Evolutionary conservation across 805 yeast genomes (phyloP).

Genomic region (Schwanniomyces pseudopolymorphus): DNA sequence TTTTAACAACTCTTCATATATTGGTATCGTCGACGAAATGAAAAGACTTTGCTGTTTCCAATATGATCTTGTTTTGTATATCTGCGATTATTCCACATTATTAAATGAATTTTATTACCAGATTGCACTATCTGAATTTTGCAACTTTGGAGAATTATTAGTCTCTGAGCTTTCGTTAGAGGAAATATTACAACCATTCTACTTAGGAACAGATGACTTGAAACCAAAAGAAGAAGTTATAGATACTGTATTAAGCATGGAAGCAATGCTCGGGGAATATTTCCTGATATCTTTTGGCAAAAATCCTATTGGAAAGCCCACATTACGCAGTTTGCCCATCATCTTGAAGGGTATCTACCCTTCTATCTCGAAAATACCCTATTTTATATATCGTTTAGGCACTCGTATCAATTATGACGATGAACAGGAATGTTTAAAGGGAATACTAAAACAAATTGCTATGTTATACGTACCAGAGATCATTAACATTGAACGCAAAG

Average conservation of each 20-base stretch:
- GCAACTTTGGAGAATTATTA: slow-evolving; percentile 65
- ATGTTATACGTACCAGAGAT: slow-evolving; percentile 68
- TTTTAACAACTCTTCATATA: slow-evolving; percentile 67
- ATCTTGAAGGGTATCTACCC: slow-evolving; percentile 66
- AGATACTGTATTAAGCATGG: slow-evolving; percentile 43
- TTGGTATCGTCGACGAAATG: slow-evolving; percentile 77
- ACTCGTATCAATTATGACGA: slow-evolving; percentile 59
- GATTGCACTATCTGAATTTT: slow-evolving; percentile 70
- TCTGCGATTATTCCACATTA: slow-evolving; percentile 78
- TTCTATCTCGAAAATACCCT: slow-evolving; percentile 58
- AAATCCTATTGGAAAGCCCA: slow-evolving; percentile 26
- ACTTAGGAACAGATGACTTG: slow-evolving; percentile 13
- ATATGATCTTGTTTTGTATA: slow-evolving; percentile 69
- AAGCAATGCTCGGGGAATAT: slow-evolving; percentile 80
- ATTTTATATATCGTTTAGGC: slow-evolving; percentile 64
- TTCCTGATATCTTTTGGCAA: slow-evolving; percentile 54
- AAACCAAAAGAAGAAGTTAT: slow-evolving; percentile 14
- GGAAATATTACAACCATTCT: slow-evolving; percentile 39
- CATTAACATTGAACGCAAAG: slow-evolving; percentile 20
- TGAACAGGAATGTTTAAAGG: slow-evolving; percentile 69
- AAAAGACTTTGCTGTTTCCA: slow-evolving; percentile 81
- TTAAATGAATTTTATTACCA: slow-evolving; percentile 77
- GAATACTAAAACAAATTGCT: slow-evolving; percentile 67
- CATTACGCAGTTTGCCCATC: slow-evolving; percentile 61
- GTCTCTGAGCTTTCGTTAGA: slow-evolving; percentile 19